These are phyloP conservation scores for Candida tetrigidarum DNA, from an alignment of 1,139 yeast species.

Conservation along the genomic window DNA sequence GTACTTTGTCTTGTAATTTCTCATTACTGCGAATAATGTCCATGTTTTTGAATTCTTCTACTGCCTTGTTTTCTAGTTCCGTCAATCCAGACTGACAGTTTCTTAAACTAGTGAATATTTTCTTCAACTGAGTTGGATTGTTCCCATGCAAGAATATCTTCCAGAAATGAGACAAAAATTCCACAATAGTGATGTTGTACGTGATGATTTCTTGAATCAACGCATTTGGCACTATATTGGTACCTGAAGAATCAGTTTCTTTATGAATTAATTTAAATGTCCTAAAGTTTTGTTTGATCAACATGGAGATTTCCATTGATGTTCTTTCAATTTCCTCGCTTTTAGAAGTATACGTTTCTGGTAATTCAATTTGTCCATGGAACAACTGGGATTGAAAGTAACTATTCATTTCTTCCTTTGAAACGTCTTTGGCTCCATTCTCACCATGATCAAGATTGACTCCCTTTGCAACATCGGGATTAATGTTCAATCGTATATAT, in stretches of 20 bases:
- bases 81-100: conserved; percentile 32
- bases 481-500: conserved; percentile 62
- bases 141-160: conserved; percentile 38
- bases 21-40: conserved; percentile 26
- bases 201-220: conserved; percentile 40
- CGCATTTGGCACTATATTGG: conserved; percentile 29
- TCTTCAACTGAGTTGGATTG: conserved; percentile 44
- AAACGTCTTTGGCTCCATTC: conserved; percentile 3
- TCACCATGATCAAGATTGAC: conserved; percentile 13
- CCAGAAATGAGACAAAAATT: conserved; percentile 53
- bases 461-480: conserved; percentile 24
- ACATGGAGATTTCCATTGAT: conserved; percentile 49
- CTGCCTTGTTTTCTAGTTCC: conserved; percentile 25
- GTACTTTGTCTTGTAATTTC: conserved; percentile 37
- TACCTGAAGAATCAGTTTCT: conserved; percentile 13
- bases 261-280: conserved; percentile 23
- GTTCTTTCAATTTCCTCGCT: conserved; percentile 50
- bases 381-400: conserved; percentile 30
- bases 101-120: conserved; percentile 39
- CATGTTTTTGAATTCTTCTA: conserved; percentile 13
- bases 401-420: conserved; percentile 26
- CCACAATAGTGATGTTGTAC: conserved; percentile 45
- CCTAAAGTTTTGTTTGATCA: conserved; percentile 60
- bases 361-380: conserved; percentile 37
- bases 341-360: conserved; percentile 40